Percentiles rank a stretch among this genome's conserved stretches.
phyloP scores from a whole-genome alignment of 257 asterid genomes.

The Fraxinus quadrangulata region DNA sequence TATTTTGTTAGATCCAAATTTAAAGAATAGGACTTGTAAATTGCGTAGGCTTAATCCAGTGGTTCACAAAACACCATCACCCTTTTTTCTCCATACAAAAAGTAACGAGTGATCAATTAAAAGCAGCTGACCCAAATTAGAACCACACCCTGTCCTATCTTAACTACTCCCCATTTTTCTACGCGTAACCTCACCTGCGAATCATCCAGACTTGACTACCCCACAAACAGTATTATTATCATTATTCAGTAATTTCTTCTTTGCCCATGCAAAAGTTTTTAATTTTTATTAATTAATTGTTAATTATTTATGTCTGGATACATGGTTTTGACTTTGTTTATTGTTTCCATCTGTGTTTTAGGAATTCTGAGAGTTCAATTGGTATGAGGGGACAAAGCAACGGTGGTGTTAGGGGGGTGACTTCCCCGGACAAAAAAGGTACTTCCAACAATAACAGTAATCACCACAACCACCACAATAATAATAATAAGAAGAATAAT shows the following conservation, averaged over 20 bases:
- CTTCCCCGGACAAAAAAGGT: conserved; percentile 46
- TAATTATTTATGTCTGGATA: not conserved
- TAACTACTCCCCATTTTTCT: conserved; percentile 28
- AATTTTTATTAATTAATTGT: conserved; percentile 14
- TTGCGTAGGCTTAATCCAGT: too few relatives aligned
- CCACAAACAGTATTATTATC: conserved; percentile 29
- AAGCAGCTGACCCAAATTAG: conserved; percentile 34
- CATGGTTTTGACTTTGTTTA: conserved; percentile 5
- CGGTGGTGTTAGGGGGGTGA: conserved; percentile 41
- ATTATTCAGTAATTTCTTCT: conserved; percentile 46
- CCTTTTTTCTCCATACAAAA: too few relatives aligned
- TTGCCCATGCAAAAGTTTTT: not conserved
- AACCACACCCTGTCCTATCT: not conserved
- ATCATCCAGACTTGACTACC: conserved; percentile 34
- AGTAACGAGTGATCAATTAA: not conserved
- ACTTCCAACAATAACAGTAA: conserved; percentile 11
- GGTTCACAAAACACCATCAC: too few relatives aligned
- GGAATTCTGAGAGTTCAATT: conserved; percentile 63
- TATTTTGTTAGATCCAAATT: too few relatives aligned
- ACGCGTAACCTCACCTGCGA: conserved; percentile 31
- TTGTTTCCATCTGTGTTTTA: conserved; percentile 21
- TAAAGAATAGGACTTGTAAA: too few relatives aligned
- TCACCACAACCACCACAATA: conserved; percentile 28
- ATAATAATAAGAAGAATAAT: conserved; percentile 27
- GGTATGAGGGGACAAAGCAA: conserved; percentile 54